A percentile compares a stretch with the other conserved stretches of the same genome.
Conservation (phyloP, 2,329 filamentous ascomycete genomes). For the Epichloe aotearoae region DNA sequence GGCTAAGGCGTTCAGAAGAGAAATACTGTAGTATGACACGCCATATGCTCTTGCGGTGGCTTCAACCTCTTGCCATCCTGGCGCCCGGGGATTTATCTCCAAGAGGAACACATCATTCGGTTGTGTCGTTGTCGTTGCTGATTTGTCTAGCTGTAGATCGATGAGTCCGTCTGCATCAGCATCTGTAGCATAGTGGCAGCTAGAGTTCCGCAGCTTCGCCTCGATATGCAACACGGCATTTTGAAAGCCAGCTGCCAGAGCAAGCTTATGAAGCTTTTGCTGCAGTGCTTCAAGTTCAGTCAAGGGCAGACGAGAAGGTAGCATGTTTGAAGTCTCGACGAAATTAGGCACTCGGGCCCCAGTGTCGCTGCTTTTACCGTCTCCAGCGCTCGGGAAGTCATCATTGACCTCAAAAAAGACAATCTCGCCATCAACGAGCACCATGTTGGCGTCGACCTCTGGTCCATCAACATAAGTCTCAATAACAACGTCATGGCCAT, state of each 20-base stretch:
- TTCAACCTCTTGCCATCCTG: not conserved
- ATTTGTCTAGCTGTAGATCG: not conserved
- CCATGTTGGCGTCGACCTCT: conserved; percentile 1
- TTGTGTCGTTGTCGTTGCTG: not conserved
- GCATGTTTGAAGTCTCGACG: not conserved
- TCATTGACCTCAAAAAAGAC: not conserved
- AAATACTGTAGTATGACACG: not conserved
- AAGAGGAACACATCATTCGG: not conserved
- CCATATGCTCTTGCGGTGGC: not conserved
- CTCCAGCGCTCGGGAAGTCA: not conserved
- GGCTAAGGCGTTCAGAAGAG: not conserved
- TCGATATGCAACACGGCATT: not conserved
- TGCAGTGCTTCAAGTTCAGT: not conserved
- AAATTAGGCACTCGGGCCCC: not conserved
- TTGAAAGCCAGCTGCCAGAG: not conserved
- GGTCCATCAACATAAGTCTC: not conserved
- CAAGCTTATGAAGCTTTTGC: not conserved
- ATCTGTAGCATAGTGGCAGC: not conserved
- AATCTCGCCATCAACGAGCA: not conserved
- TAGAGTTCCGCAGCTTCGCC: not conserved
- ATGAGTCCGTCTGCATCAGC: not conserved
- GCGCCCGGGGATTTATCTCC: not conserved
- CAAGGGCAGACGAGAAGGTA: not conserved
- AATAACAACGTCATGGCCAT: not conserved
- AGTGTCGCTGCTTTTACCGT: not conserved